These are phyloP conservation scores for Nephelium lappaceum DNA, from an alignment of 345 rosid species.

Conservation along the genomic window DNA sequence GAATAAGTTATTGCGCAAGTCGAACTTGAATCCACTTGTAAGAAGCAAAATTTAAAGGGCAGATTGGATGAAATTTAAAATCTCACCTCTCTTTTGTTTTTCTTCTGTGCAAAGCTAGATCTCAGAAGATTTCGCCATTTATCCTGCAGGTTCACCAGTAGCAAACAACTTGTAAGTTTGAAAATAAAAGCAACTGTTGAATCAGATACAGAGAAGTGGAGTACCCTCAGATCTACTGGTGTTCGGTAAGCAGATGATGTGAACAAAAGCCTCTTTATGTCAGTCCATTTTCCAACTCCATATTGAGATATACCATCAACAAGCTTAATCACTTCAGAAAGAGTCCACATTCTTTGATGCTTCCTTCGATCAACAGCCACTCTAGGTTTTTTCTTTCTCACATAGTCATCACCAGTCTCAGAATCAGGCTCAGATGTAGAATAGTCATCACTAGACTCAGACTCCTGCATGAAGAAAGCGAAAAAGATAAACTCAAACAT, in stretches of 20 bases:
- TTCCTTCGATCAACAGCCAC: constrained; percentile 68
- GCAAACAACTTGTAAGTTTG: constrained; percentile 20
- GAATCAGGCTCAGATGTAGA: constrained; percentile 50
- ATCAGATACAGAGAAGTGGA: constrained; percentile 12
- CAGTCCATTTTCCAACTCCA: constrained; percentile 96
- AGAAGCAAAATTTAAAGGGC: neutral
- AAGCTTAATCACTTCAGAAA: constrained; percentile 71
- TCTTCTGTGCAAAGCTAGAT: constrained; percentile 51
- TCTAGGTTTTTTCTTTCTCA: constrained; percentile 42
- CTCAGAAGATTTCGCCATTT: constrained; percentile 94
- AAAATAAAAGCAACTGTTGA: constrained; percentile 12
- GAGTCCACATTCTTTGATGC: constrained; percentile 89
- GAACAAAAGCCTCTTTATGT: constrained; percentile 73
- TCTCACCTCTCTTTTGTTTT: constrained; percentile 55
- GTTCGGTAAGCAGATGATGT: constrained; percentile 71
- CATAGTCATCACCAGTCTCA: constrained; percentile 59
- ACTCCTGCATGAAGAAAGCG: constrained; percentile 28
- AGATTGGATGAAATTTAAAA: constrained; percentile 9
- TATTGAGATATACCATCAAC: constrained; percentile 82
- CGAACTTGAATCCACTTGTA: neutral
- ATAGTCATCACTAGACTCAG: constrained; percentile 45
- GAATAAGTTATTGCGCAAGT: neutral
- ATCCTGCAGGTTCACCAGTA: constrained; percentile 50
- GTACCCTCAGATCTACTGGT: constrained; percentile 91
- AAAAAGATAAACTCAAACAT: constrained; percentile 5